Conservation (phyloP, 176 grass and related monocot species). For the Themeda triandra region DNA sequence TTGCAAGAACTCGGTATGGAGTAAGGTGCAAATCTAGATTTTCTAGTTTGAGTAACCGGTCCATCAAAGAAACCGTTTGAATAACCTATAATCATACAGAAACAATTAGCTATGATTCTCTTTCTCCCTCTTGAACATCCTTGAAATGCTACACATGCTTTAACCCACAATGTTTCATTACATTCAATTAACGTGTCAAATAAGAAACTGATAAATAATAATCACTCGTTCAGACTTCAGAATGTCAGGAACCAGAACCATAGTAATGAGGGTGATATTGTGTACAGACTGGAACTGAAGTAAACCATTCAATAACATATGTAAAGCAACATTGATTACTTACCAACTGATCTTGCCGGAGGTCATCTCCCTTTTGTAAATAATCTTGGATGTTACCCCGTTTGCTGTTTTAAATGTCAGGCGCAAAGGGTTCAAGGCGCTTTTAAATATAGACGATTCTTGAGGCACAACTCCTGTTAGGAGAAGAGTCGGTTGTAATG, state of each 20-base stretch:
- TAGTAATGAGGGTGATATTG: not conserved
- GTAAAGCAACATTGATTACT: conserved; percentile 12
- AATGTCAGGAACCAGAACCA: not conserved
- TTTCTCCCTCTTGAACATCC: not conserved
- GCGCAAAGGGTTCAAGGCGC: conserved; percentile 74
- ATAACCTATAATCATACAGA: conserved; percentile 54
- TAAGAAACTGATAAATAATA: conserved; percentile 8
- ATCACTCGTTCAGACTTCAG: not conserved
- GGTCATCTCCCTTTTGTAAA: conserved; percentile 97
- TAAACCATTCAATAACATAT: not conserved
- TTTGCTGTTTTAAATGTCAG: conserved; percentile 81
- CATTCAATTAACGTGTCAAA: not conserved
- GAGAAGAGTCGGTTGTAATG: conserved; percentile 57
- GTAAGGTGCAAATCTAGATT: conserved; percentile 97
- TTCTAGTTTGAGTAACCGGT: conserved; percentile 97
- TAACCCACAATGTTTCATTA: not conserved
- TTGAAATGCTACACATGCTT: not conserved
- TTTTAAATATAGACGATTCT: conserved; percentile 91
- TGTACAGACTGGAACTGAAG: conserved; percentile 9
- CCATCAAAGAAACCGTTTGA: conserved; percentile 98
- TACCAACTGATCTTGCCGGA: conserved; percentile 98
- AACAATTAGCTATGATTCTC: conserved; percentile 24
- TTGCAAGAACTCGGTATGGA: conserved; percentile 95
- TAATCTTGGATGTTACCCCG: conserved; percentile 68
- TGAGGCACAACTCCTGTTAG: conserved; percentile 75